A percentile compares a stretch with the other conserved stretches of the same genome.
These are phyloP conservation scores for Leersia perrieri DNA, from an alignment of 176 grass and related monocot species.

Conservation along the genomic window DNA sequence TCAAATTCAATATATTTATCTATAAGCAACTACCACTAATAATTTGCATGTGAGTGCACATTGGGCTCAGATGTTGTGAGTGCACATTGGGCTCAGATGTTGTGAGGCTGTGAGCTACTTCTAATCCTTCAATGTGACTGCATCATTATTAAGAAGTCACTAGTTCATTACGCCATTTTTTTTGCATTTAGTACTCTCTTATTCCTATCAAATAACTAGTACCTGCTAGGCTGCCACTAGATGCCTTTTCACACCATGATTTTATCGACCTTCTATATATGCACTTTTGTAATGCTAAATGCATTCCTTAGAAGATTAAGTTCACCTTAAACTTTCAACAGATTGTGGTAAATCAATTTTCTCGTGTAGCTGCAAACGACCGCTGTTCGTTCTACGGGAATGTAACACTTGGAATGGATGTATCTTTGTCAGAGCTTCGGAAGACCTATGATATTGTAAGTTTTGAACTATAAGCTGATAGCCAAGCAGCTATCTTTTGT, in stretches of 20 bases:
- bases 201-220: background rate
- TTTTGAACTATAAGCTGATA: constrained; percentile 13
- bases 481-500: background rate
- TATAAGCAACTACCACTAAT: background rate
- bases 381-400: constrained; percentile 85
- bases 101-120: background rate
- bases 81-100: background rate
- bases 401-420: constrained; percentile 67
- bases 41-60: background rate
- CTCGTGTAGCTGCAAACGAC: constrained; percentile 72
- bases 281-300: background rate
- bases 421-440: constrained; percentile 67
- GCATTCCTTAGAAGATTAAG: constrained; percentile 26
- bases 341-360: constrained; percentile 98
- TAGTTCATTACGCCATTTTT: background rate
- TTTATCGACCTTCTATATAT: constrained; percentile 3
- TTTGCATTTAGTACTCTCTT: background rate
- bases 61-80: background rate
- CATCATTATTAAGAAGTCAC: background rate
- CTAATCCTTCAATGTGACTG: background rate
- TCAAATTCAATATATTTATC: background rate
- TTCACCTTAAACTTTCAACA: constrained; percentile 51
- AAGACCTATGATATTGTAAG: constrained; percentile 77
- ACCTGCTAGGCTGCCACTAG: background rate
- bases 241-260: background rate